A percentile compares a stretch with the other conserved stretches of the same genome.
These are phyloP conservation scores for Colletotrichum sp. DNA, from an alignment of 2,329 filamentous ascomycete species.

Conservation along the genomic window DNA sequence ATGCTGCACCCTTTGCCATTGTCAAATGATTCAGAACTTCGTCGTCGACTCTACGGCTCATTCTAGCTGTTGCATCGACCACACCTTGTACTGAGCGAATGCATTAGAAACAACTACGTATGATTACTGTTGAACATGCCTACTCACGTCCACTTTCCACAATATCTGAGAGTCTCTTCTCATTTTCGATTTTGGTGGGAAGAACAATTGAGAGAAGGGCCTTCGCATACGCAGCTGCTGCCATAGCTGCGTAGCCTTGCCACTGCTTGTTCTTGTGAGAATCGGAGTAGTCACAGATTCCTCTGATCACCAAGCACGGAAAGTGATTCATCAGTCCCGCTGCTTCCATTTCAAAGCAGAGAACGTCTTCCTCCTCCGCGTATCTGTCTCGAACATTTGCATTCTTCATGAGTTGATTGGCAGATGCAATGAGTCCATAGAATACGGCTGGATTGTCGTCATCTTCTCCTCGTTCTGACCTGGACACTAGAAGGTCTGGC, in stretches of 20 bases:
- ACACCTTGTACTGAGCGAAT: no score
- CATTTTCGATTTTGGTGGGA: constrained; percentile 13
- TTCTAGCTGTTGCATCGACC: no score
- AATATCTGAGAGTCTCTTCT: constrained; percentile 6
- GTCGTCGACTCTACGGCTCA: neutral
- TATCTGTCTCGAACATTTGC: constrained; percentile 32
- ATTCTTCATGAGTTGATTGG: constrained; percentile 41
- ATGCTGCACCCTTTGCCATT: constrained; percentile 23
- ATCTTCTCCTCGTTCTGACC: neutral
- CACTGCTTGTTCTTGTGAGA: constrained; percentile 41
- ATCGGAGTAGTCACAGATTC: constrained; percentile 45
- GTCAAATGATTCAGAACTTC: neutral
- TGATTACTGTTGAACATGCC: no score
- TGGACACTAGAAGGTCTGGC: neutral
- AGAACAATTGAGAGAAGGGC: constrained; percentile 13
- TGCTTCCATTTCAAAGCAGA: constrained; percentile 31
- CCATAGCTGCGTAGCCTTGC: constrained; percentile 38
- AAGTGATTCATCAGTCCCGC: constrained; percentile 16
- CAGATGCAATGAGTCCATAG: constrained; percentile 33
- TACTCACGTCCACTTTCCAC: neutral
- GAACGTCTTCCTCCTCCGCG: neutral
- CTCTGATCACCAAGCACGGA: constrained; percentile 40
- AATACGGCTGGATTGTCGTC: constrained; percentile 13
- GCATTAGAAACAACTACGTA: neutral
- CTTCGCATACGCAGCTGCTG: constrained; percentile 33